Evolutionary conservation across 768 basidiomycete genomes (phyloP), one percentile per base, ranked within the genome.

Genomic region (Tulasnella sp.): DNA sequence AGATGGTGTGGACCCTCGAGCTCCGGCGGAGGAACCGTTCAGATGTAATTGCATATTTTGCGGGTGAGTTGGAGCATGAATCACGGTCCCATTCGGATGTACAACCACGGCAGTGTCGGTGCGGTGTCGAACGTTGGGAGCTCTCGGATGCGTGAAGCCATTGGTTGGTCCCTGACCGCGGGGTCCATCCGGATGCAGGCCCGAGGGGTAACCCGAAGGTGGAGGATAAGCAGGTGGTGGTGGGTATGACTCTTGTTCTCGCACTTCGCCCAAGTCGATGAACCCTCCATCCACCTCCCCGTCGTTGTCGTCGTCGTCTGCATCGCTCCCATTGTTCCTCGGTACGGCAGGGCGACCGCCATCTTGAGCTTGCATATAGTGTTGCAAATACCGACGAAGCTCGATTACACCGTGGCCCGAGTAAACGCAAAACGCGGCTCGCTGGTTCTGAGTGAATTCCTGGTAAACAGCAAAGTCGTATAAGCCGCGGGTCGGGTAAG

Each of bases 361-460:
- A n/a, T 68, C 71, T n/a, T 48, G 42, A 52, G 56, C 48, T 74
- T 71, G 68, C 71, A 79, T 79, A n/a, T 44, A 72, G 24, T 38
- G 92, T 84, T 93, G 90, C 82, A 99, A 87, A 84, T 91, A 96
- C 24, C 90, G 87, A 42, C 97, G 90, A 27, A 99, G 88, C 73
- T 95, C 92, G 16, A 89, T 86, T 1, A 99, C 94, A 9, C 97
- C 97, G 82, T 92, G 92, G 31, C 96, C 95, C 16, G 97, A 98
- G 87, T 94, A 99, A 21, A 99, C 98, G 85, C 98, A 99, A 84
- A 99, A 99, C 5, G 95, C 91, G 27, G 90, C 88, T 74, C 95
- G 91, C 84, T 99, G 98, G 72, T 92, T 92, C 48, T 92, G 88
- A 83, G 94, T 98, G 85, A 97, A 99, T 78, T 97, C 95, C 95